Base-by-base conservation (phyloP, 495 filamentous ascomycete genomes). In the Lepraria neglecta region DNA sequence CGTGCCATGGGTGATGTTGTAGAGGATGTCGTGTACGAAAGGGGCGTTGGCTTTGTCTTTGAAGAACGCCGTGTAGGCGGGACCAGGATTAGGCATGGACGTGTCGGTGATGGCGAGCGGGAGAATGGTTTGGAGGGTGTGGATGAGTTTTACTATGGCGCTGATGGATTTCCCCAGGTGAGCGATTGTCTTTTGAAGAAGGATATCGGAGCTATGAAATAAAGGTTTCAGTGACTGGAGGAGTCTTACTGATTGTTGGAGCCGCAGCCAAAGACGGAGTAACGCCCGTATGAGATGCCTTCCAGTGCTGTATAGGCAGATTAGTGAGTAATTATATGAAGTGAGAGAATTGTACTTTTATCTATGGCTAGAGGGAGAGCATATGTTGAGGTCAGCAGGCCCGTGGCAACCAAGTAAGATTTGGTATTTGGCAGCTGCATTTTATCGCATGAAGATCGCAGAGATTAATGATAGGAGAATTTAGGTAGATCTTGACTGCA, bases 31-130 rank as follows among this genome's bases (percentile, higher is more conserved):
- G 28, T 58, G 19, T 3, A 46, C 56, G n/a, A 21, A 6, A 4
- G 56, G 40, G 21, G 56, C 56, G 27, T 43, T 45, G 19, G 56
- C 43, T 15, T 45, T 47, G 4, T 47, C 10, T 27, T 58, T 58
- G 43, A 58, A 58, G 17, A 58, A 58, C 1, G 43, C 21, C 2
- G 42, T 58, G 30, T 47, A 58, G 7, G 56, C 28, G 7, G 24
- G 12, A 21, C 56, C 43, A 27, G 56, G 45, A 14, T 3, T 11
- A 4, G 27, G 15, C 21, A 9, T 43, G 27, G 28, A 47, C 15
- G 21, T 11, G 28, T 58, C 56, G 6, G 19, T n/a, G 3, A 45
- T 24, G 5, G 45, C 43, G 17, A 27, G 15, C 10, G 19, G 14
- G 27, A 58, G 24, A n/a, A 31, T 38, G 12, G 4, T 3, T 1